Base-by-base conservation (phyloP, 805 yeast species). In the Kodamaea leandrae region DNA sequence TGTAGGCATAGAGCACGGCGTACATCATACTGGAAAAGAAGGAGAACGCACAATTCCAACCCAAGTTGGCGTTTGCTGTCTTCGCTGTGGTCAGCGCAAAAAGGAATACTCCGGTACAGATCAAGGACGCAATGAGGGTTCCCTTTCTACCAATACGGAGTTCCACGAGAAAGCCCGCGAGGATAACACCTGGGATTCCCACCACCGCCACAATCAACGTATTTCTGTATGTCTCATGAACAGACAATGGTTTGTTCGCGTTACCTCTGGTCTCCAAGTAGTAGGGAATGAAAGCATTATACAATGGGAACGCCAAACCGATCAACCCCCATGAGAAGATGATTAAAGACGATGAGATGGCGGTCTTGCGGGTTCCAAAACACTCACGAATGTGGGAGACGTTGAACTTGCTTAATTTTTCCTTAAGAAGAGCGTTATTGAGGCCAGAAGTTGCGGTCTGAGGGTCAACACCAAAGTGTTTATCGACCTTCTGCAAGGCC, bases 1-100 rank as follows among this genome's bases (percentile, higher is more conserved):
- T 79, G 53, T 78, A 80, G 4, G 85, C 86, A 51, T 78, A 81
- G 15, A 81, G 59, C 16, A 76, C 74, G 4, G 80, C 83, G 54
- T 77, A 80, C 68, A 67, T 64, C 35, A 78, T 64, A 56, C 75
- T 77, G 14, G 82, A 76, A 25, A 74, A 72, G 43, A 66, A 63
- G 33, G 60, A 60, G 50, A 67, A 67, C 21, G 54, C 58, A 36
- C 82, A 78, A 54, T 77, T 78, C 63, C 70, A 78, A 4, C 61
- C 72, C 49, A 68, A 56, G 42, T 60, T 50, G n/a, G 68, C 63
- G 44, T 72, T 62, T 34, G 76, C 64, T 0, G 80, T 71, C 55
- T 74, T 71, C 9, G 80, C 81, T 2, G 82, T 76, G 10, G 86
- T 81, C 47, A 82, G 80, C 34, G 80, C 80, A 51, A 80, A 80